A percentile compares a stretch with the other conserved stretches of the same genome.
These are phyloP conservation scores for Spinellus fusiger DNA, from an alignment of 192 early-diverging fungal species.

Conservation along the genomic window DNA sequence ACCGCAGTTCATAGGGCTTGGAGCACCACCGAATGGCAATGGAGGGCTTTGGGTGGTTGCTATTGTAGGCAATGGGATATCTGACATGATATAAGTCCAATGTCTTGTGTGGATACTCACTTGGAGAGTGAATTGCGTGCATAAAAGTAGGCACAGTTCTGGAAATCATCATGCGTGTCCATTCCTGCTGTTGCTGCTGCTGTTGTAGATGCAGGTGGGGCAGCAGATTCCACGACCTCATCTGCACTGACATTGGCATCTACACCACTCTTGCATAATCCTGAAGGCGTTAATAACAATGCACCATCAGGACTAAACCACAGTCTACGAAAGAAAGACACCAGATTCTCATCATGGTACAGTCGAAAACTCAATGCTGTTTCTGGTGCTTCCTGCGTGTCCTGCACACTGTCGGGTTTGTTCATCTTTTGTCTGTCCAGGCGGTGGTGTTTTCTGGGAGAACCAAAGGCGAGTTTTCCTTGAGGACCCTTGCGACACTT, in stretches of 20 bases:
- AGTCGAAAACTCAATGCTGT: slow-evolving; percentile 33
- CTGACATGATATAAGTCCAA: slow-evolving; percentile 19
- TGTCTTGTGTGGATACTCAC: slow-evolving; percentile 16
- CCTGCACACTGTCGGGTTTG: background rate
- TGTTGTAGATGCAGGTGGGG: no score
- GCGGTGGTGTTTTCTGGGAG: slow-evolving; percentile 1
- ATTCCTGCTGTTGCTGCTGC: slow-evolving; percentile 18
- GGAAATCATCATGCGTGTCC: slow-evolving; percentile 24
- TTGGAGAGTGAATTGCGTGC: slow-evolving; percentile 50
- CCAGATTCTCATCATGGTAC: slow-evolving; percentile 83
- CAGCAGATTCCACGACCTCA: background rate
- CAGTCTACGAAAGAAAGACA: slow-evolving; percentile 86
- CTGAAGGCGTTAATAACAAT: slow-evolving; percentile 76
- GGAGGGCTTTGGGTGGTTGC: slow-evolving; percentile 69
- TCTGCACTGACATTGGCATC: slow-evolving; percentile 15
- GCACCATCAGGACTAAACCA: slow-evolving; percentile 86
- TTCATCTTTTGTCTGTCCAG: slow-evolving; percentile 8
- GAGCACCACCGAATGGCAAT: slow-evolving; percentile 74
- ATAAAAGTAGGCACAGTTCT: slow-evolving; percentile 65
- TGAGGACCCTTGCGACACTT: slow-evolving; percentile 2
- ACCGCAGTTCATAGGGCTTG: slow-evolving; percentile 43
- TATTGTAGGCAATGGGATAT: slow-evolving; percentile 63
- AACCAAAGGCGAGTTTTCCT: slow-evolving; percentile 11
- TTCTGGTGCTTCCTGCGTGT: background rate
- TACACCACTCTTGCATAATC: slow-evolving; percentile 42